Conservation (phyloP, 2,329 filamentous ascomycete species). For the Zymoseptoria crescenta region DNA sequence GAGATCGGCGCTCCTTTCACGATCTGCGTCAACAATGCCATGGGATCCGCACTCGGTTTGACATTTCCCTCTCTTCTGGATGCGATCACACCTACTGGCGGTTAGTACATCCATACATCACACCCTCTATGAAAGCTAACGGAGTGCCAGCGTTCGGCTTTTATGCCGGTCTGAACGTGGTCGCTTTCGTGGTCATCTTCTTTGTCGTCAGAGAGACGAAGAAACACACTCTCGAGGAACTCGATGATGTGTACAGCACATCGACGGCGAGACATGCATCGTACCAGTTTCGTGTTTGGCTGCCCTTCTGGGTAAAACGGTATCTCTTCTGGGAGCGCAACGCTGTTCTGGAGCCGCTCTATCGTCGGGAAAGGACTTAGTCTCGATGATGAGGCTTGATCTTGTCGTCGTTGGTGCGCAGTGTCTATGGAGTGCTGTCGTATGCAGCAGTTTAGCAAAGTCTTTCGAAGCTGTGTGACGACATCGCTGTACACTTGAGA, state of each 20-base stretch:
- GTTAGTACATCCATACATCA: slow-evolving; percentile 15
- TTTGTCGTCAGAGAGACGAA: slow-evolving; percentile 45
- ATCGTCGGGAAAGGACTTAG: not conserved
- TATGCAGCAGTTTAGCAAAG: not conserved
- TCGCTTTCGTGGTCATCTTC: slow-evolving; percentile 57
- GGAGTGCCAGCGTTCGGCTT: slow-evolving; percentile 43
- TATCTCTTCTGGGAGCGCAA: slow-evolving; percentile 4
- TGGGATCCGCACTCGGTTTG: slow-evolving; percentile 44
- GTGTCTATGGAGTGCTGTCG: not conserved
- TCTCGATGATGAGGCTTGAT: too few species aligned
- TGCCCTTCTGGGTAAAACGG: slow-evolving; percentile 6
- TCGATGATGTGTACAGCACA: slow-evolving; percentile 39
- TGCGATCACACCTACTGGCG: slow-evolving; percentile 44
- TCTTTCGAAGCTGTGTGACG: not conserved
- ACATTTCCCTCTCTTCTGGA: slow-evolving; percentile 42
- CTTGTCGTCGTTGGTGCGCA: not conserved
- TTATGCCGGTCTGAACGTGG: slow-evolving; percentile 51
- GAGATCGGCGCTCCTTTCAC: slow-evolving; percentile 25
- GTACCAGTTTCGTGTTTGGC: slow-evolving; percentile 3
- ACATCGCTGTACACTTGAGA: not conserved
- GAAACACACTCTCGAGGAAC: slow-evolving; percentile 38
- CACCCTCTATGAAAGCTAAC: not conserved
- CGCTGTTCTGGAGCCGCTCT: slow-evolving; percentile 2
- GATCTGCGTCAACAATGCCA: slow-evolving; percentile 31
- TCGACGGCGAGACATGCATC: slow-evolving; percentile 5